Conservation (phyloP, 306 rosid species). For the Begonia fuchsioides region DNA sequence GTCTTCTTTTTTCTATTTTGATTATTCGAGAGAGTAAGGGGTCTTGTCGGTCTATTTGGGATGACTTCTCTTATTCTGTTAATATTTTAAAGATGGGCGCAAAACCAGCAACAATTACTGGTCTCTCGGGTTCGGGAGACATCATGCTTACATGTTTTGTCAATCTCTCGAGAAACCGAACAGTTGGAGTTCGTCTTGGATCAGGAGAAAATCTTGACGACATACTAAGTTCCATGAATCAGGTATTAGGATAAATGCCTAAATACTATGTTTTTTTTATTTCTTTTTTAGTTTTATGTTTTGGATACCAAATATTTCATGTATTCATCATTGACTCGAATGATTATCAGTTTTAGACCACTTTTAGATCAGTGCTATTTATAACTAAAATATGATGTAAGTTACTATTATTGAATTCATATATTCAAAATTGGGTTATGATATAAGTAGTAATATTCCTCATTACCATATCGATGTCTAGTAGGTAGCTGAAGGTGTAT, state of each 20-base stretch:
- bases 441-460: too few species aligned
- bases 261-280: too few species aligned
- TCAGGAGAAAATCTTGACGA: slow-evolving; percentile 75
- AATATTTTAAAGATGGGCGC: slow-evolving; percentile 76
- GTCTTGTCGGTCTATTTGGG: too few species aligned
- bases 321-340: too few species aligned
- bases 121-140: slow-evolving; percentile 87
- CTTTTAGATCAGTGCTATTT: too few species aligned
- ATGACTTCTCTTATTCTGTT: slow-evolving; percentile 1
- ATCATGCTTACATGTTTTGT: slow-evolving; percentile 92
- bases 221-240: slow-evolving; percentile 70
- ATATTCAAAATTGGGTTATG: too few species aligned
- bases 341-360: too few species aligned
- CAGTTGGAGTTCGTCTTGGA: slow-evolving; percentile 82
- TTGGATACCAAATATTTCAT: not conserved
- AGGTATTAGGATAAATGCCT: slow-evolving; percentile 44
- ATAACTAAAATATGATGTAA: too few species aligned
- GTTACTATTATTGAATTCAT: too few species aligned
- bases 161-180: slow-evolving; percentile 81
- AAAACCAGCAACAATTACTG: slow-evolving; percentile 76
- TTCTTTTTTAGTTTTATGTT: too few species aligned
- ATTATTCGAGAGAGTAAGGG: too few species aligned
- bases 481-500: slow-evolving; percentile 91
- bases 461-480: not conserved
- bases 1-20: too few species aligned